Evolutionary conservation across 129 eudicot genomes (phyloP), one percentile per base, ranked within the genome.

Genomic region (Dittrichia graveolens): DNA sequence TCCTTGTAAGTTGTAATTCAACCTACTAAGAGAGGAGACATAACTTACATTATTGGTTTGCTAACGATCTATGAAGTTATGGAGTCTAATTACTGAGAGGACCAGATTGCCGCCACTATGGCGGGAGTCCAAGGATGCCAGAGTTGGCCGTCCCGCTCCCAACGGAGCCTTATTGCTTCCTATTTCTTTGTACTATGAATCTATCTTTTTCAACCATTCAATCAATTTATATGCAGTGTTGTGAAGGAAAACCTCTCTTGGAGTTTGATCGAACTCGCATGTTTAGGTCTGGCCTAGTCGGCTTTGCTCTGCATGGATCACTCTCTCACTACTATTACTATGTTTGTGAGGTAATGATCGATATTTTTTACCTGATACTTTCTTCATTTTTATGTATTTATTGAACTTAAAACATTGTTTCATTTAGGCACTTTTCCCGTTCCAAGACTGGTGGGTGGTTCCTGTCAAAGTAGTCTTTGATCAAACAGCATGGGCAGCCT

Each of bases 391-490:
- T 2, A 24, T 24, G 31, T 24, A 2, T 66, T 46, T 31, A 67
- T 67, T 12, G n/a, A 49, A 47, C 24, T 13, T 64, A 7, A 38
- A 13, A 47, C 1, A 46, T 64, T 8, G 16, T 56, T 79, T 48
- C 2, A 16, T 68, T 11, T 74, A 91, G 99, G 96, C 91, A 39
- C 88, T 95, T 47, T 75, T 95, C 49, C 97, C 99, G 38, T 86
- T 73, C 48, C 74, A 91, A 59, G 97, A 83, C 67, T 95, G 99
- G 99, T 95, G 99, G 99, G 97, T 86, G 57, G 97, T 95, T 81
- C 97, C 96, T 65, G 87, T 75, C 5, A 95, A 95, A 78, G 85
- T 88, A 8, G 89, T 81, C 8, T 91, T 95, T 67, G 99, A 95
- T 73, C 99, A 95, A 82, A 88, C 97, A 11, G 84, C 41, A 8